These are phyloP conservation scores for Claviceps sp. DNA, from an alignment of 2,329 filamentous ascomycete genomes.

Conservation along the genomic window DNA sequence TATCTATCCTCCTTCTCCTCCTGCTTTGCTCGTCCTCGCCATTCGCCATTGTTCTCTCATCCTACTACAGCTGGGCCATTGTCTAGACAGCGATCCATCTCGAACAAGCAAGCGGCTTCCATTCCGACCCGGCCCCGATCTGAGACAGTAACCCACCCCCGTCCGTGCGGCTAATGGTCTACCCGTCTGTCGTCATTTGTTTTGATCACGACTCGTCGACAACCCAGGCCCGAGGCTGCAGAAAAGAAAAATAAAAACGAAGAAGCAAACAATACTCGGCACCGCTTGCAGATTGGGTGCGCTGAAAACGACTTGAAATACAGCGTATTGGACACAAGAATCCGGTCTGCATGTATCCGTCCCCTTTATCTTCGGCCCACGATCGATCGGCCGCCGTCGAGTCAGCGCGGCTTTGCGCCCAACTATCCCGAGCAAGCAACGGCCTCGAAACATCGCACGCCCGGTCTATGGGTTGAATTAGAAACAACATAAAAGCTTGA, in stretches of 20 bases:
- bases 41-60: too few species aligned
- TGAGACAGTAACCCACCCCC: neutral
- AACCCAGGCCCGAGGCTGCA: too few species aligned
- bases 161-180: neutral
- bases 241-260: neutral
- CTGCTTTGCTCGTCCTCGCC: too few species aligned
- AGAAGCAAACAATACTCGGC: neutral
- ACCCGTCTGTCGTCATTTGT: too few species aligned
- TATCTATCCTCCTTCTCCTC: too few species aligned
- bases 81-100: neutral
- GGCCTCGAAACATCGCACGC: neutral
- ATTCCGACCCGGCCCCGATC: neutral
- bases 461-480: slow-evolving; percentile 2
- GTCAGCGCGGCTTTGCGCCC: neutral
- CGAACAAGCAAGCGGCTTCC: neutral
- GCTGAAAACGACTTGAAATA: neutral
- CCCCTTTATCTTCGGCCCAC: slow-evolving; percentile 4
- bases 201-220: too few species aligned
- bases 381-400: slow-evolving; percentile 7
- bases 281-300: neutral
- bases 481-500: neutral
- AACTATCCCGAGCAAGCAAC: slow-evolving; percentile 1
- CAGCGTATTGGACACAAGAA: neutral
- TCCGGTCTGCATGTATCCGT: slow-evolving; percentile 7
- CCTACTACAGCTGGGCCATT: neutral